Evolutionary conservation across 139 green algal genomes (phyloP).

Genomic region (Pleodorina starrii): DNA sequence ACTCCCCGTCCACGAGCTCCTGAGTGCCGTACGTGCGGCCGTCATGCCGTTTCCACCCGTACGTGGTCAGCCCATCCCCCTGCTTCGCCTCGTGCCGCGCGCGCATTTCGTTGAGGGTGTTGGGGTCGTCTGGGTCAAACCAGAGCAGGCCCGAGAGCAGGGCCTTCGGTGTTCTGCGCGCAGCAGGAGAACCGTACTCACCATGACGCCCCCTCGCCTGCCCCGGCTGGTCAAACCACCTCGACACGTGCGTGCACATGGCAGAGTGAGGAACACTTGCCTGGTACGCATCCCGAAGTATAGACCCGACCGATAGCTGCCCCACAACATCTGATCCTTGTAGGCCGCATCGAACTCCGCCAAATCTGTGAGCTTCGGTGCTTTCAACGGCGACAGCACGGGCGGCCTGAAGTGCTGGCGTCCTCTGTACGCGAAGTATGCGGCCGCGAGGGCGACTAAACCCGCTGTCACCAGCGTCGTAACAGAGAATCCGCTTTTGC

Average conservation of each 20-base stretch:
- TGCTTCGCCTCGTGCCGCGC: conserved; percentile 66
- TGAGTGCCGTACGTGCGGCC: conserved; percentile 86
- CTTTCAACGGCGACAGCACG: conserved; percentile 42
- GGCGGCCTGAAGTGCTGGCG: background rate
- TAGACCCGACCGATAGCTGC: conserved; percentile 89
- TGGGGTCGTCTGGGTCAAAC: conserved; percentile 72
- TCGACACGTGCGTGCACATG: too few species aligned
- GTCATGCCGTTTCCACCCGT: conserved; percentile 91
- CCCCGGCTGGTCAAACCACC: too few species aligned
- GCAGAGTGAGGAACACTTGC: too few species aligned
- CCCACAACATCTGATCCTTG: conserved; percentile 85
- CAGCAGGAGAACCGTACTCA: too few species aligned
- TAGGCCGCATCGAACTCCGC: conserved; percentile 61
- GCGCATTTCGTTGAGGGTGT: conserved; percentile 47
- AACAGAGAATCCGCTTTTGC: background rate
- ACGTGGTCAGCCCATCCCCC: conserved; percentile 71
- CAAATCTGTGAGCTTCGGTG: conserved; percentile 59
- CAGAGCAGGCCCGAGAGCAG: conserved; percentile 90
- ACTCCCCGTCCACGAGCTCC: conserved; percentile 72
- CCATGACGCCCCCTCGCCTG: too few species aligned
- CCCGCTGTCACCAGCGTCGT: background rate
- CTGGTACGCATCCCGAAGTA: conserved; percentile 92
- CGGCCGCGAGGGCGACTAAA: background rate
- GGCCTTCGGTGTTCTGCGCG: conserved; percentile 62
- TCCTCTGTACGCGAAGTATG: background rate